Base-by-base conservation (phyloP, 2,329 filamentous ascomycete genomes). In the Trichoderma oligosporum region DNA sequence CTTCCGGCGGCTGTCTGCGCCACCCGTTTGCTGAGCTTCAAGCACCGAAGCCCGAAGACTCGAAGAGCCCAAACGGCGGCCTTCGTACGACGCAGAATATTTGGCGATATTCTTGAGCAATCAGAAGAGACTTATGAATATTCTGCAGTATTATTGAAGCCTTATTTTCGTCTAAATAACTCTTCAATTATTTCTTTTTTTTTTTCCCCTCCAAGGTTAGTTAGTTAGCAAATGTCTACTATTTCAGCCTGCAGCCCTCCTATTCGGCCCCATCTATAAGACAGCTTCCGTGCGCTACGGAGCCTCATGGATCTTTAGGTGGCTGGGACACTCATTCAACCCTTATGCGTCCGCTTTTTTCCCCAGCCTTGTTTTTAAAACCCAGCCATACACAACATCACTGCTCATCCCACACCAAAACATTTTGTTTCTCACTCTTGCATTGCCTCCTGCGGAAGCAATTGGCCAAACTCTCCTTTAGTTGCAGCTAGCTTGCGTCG, bases 391-490 rank as follows among this genome's bases (percentile, higher is more conserved):
- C 70, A 16, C 38, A 20, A 8, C 38, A 65, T 68, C 65, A 63
- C 60, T 41, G 38, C 57, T 60, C 53, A 56, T 62, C 64, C 61
- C 63, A 56, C 63, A 71, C 66, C 52, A 66, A n/a, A 71, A 70
- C 64, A 62, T 62, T 61, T 60, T 61, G n/a, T 60, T 63, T 63
- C 61, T 68, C 29, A 22, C 24, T 58, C 60, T 64, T 67, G 63
- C 63, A 69, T 70, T 64, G 61, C 63, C 62, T 65, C 60, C 63
- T 63, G 63, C 61, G 56, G 61, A 63, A 68, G 47, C 68, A 70
- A 72, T 72, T 74, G 69, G 71, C 60, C 64, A 61, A 65, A 60
- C 58, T 24, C 36, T 63, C 57, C 61, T 58, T 62, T 63, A 69
- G 68, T n/a, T 71, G 68, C 67, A 71, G 70, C 64, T 61, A 60